Conservation (phyloP, 2,329 filamentous ascomycete genomes). For the Ascochyta clinopodiicola region DNA sequence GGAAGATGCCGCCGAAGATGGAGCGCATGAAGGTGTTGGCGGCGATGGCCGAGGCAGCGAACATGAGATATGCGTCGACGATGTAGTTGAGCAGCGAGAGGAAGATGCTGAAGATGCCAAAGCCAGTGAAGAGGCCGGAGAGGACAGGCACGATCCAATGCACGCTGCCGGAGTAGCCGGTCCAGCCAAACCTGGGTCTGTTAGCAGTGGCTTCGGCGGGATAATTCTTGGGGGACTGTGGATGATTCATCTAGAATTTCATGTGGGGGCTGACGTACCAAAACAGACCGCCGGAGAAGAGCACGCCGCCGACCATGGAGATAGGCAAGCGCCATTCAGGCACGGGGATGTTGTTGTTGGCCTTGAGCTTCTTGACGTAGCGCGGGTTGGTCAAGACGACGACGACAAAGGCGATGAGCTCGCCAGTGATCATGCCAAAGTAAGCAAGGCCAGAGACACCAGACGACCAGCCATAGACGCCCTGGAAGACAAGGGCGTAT, state of each 20-base stretch:
- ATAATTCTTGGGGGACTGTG: too few species aligned
- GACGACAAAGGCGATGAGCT: slow-evolving; percentile 69
- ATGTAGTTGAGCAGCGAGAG: slow-evolving; percentile 65
- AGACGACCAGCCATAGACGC: slow-evolving; percentile 70
- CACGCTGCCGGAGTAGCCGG: slow-evolving; percentile 51
- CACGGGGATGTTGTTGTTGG: slow-evolving; percentile 59
- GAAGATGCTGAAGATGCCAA: slow-evolving; percentile 65
- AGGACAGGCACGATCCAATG: slow-evolving; percentile 51
- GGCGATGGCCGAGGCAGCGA: slow-evolving; percentile 61
- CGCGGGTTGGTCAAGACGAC: slow-evolving; percentile 69
- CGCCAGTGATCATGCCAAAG: slow-evolving; percentile 81
- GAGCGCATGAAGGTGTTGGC: slow-evolving; percentile 63
- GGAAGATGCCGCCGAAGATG: slow-evolving; percentile 59
- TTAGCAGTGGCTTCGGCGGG: not conserved
- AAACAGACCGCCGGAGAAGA: slow-evolving; percentile 43
- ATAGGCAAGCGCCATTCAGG: slow-evolving; percentile 65
- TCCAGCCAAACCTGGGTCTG: slow-evolving; percentile 43
- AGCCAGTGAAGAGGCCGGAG: slow-evolving; percentile 61
- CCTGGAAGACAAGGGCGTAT: slow-evolving; percentile 80
- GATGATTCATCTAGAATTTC: too few species aligned
- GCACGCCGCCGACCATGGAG: slow-evolving; percentile 59
- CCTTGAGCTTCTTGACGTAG: slow-evolving; percentile 61
- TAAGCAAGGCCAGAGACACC: slow-evolving; percentile 80
- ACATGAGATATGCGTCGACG: slow-evolving; percentile 65
- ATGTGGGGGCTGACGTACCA: not conserved